Evolutionary conservation across 352 stramenopile genomes (phyloP), one percentile per base, ranked within the genome.

Genomic region (Globisporangium acanthophoron): DNA sequence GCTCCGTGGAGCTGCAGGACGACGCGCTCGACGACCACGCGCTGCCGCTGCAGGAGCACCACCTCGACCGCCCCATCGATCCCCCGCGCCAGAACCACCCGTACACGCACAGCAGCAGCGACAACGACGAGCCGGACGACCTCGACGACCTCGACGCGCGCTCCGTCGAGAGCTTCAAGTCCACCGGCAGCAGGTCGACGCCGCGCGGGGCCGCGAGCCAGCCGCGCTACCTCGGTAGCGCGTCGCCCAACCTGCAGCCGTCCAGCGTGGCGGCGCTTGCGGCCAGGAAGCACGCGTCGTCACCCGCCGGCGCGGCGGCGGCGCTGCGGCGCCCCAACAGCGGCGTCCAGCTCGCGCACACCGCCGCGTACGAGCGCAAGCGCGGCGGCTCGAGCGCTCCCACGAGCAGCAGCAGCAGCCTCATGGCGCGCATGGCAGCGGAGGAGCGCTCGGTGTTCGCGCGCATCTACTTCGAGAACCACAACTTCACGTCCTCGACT

Each of bases 381-480:
- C 60, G 59, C 20, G 55, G 59, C 12, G 21, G 29, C 15, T 55
- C 29, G 29, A 55, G n/a, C 18, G 47, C 44, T 2, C 27, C 48
- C 24, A 24, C 16, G 33, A 43, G 27, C 24, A 47, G 43, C 18
- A 47, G 43, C n/a, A 47, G 43, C n/a, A 24, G 5, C 16, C 43
- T 47, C 43, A 47, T 53, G 37, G 44, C 49, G 31, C 59, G 56
- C 0, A 54, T 62, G 49, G 54, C 62, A 21, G 63, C 69, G 6
- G 72, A 88, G 5, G 77, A 87, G 24, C 75, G 77, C 50, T 79
- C 76, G 37, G 85, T 77, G 16, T 94, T 89, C 61, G 85, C 80
- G 33, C 71, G 85, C 44, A 94, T 94, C 64, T 94, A 88, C 66
- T 94, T 90, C 58, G 78, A 94, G 49, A 90, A 85, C 65, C 73